Evolutionary conservation across 108 stramenopile species (phyloP).

Genomic region (Nitzschia sp.): DNA sequence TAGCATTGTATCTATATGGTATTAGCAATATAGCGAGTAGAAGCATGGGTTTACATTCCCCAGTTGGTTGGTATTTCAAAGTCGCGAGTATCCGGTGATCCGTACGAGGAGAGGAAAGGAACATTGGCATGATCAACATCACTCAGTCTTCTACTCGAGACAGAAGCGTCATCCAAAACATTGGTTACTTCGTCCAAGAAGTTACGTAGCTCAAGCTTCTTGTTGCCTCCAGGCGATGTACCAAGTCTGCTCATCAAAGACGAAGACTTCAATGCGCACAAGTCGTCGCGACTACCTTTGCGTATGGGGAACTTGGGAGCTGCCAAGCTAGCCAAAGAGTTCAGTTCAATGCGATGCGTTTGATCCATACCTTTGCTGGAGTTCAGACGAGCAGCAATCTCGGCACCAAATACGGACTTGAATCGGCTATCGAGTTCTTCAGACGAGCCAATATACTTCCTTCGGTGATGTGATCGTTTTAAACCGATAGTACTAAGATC

Average conservation of each 20-base stretch:
- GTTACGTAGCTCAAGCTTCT: slow-evolving; percentile 3
- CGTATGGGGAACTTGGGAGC: slow-evolving; percentile 9
- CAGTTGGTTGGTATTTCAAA: too few species aligned
- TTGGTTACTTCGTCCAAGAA: slow-evolving; percentile 6
- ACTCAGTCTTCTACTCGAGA: too few species aligned
- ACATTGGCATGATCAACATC: too few species aligned
- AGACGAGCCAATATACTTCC: too few species aligned
- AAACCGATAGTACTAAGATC: slow-evolving; percentile 15
- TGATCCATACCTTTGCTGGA: neutral
- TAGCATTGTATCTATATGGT: too few species aligned
- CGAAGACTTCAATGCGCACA: neutral
- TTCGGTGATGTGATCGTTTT: too few species aligned
- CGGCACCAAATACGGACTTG: neutral
- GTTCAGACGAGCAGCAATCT: neutral
- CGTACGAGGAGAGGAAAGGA: too few species aligned
- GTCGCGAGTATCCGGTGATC: too few species aligned
- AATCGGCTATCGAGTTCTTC: neutral
- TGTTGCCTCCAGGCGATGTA: too few species aligned
- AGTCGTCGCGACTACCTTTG: slow-evolving; percentile 4
- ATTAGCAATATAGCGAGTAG: too few species aligned
- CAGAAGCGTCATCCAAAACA: too few species aligned
- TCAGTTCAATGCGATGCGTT: neutral
- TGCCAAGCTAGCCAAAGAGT: neutral
- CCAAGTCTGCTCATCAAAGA: neutral
- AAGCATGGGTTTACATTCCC: too few species aligned